A percentile compares a stretch with the other conserved stretches of the same genome.
Conservation (phyloP, 257 asterid species). For the Leptodermis oblonga region DNA sequence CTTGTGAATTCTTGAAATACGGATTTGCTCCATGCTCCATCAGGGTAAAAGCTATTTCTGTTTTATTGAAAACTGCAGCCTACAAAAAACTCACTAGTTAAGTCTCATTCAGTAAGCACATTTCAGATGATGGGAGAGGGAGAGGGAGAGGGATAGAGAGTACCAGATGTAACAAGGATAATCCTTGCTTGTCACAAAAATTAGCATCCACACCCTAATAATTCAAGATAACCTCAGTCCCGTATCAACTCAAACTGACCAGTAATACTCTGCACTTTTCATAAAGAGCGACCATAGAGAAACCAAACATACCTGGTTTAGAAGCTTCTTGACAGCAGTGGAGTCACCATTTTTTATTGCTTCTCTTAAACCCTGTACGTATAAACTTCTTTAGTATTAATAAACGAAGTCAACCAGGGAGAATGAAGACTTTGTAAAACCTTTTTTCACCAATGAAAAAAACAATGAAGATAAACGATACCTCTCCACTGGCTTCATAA, state of each 20-base stretch:
- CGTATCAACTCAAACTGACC: neutral
- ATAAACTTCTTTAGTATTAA: neutral
- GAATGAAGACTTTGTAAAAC: neutral
- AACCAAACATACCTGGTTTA: constrained; percentile 65
- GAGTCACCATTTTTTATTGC: constrained; percentile 96
- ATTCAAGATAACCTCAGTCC: constrained; percentile 22
- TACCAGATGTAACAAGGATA: constrained; percentile 88
- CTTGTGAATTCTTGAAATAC: constrained; percentile 79
- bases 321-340: constrained; percentile 68
- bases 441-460: neutral
- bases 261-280: neutral
- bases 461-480: constrained; percentile 22
- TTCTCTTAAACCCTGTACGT: constrained; percentile 76
- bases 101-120: constrained; percentile 7
- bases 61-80: constrained; percentile 95
- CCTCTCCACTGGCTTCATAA: constrained; percentile 95
- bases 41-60: constrained; percentile 89
- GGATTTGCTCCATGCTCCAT: constrained; percentile 80
- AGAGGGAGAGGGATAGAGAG: constrained; percentile 16
- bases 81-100: constrained; percentile 23
- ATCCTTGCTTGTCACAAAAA: constrained; percentile 89
- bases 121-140: neutral
- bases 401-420: constrained; percentile 7
- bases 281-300: constrained; percentile 18
- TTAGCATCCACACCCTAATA: constrained; percentile 89